phyloP scores from a whole-genome alignment of 2,329 filamentous ascomycete species.

The Cordyceps cicadae region DNA sequence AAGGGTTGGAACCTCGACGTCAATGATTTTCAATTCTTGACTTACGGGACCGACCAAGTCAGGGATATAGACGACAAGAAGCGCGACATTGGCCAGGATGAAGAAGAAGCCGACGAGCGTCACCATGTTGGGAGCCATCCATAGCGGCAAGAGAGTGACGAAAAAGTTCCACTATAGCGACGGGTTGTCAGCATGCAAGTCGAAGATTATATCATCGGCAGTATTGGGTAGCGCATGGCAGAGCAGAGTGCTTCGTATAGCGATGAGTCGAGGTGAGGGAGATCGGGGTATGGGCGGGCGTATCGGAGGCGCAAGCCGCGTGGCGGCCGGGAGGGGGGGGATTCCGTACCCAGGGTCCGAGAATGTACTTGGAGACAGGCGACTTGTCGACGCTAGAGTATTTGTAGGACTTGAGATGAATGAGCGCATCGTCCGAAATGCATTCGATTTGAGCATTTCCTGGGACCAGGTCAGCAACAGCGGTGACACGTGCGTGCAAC shows the following conservation, averaged over 20 bases:
- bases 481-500: background rate
- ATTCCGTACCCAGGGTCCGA: constrained; percentile 80
- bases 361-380: constrained; percentile 83
- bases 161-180: constrained; percentile 82
- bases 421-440: constrained; percentile 81
- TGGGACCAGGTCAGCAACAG: constrained; percentile 12
- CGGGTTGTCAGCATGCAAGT: constrained; percentile 13
- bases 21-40: constrained; percentile 8
- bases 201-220: background rate
- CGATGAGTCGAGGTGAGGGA: background rate
- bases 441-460: constrained; percentile 56
- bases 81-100: constrained; percentile 73
- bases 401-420: constrained; percentile 91
- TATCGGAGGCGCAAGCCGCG: background rate
- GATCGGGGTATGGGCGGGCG: constrained; percentile 5
- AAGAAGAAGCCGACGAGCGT: constrained; percentile 92
- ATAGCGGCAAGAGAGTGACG: constrained; percentile 85
- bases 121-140: constrained; percentile 97
- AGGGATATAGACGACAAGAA: constrained; percentile 72
- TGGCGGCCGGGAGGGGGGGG: background rate
- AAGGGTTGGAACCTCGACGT: background rate
- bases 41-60: constrained; percentile 83
- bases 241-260: background rate
- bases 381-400: constrained; percentile 97
- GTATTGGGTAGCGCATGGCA: background rate